Percentiles rank a stretch among this genome's conserved stretches.
phyloP scores from a whole-genome alignment of 2,329 filamentous ascomycete genomes.

The Orbilia blumenaviensis region DNA sequence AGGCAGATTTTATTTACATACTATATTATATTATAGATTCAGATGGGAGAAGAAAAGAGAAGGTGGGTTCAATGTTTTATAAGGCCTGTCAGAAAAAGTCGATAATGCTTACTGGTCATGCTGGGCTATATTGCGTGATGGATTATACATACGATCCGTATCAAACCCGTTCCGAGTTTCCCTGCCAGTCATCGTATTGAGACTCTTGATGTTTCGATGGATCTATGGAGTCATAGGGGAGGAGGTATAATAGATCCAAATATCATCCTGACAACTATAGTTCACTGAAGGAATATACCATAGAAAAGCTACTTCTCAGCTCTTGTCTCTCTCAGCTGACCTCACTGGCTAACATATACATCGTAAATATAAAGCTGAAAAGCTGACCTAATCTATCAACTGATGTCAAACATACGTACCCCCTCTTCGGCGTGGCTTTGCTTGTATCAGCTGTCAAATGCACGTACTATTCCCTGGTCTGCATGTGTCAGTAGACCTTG shows the following conservation, averaged over 20 bases:
- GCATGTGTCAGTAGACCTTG: neutral
- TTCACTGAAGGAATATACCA: neutral
- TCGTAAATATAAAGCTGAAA: no score
- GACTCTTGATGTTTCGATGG: neutral
- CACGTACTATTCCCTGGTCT: neutral
- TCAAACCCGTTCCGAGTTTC: neutral
- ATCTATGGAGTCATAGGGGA: neutral
- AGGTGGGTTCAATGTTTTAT: neutral
- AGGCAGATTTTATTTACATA: neutral
- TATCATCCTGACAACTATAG: neutral
- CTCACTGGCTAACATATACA: no score
- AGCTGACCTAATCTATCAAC: conserved; percentile 5
- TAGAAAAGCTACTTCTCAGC: no score
- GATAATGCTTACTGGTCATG: conserved; percentile 1
- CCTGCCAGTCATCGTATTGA: neutral
- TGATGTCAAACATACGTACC: neutral
- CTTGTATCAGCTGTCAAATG: conserved; percentile 4
- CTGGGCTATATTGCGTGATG: conserved; percentile 4
- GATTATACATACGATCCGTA: neutral
- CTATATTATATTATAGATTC: no score
- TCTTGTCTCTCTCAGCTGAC: no score
- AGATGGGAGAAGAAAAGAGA: no score
- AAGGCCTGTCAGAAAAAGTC: neutral
- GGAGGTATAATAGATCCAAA: neutral
- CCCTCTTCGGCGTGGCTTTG: conserved; percentile 1